Evolutionary conservation across 495 filamentous ascomycete species (phyloP).

Genomic region (Glonium stellatum): DNA sequence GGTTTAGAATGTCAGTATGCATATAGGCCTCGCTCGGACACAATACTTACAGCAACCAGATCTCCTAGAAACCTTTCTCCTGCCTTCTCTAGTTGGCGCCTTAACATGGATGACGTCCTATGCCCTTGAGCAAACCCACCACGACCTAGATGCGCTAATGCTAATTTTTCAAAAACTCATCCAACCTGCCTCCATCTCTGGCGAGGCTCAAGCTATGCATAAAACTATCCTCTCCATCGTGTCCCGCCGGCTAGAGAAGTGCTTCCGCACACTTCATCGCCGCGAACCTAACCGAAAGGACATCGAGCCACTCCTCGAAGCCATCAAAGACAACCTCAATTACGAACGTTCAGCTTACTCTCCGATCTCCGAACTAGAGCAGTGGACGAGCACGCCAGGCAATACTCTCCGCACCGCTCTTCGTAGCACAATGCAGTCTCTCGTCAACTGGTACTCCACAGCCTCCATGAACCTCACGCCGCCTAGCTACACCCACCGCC

Average conservation of each 20-base stretch:
- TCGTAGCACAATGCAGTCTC: constrained; percentile 56
- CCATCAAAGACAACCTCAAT: constrained; percentile 61
- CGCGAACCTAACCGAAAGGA: constrained; percentile 60
- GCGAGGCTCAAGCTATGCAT: constrained; percentile 76
- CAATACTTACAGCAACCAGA: constrained; percentile 40
- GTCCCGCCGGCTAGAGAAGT: constrained; percentile 66
- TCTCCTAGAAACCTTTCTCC: constrained; percentile 79
- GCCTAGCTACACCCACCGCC: constrained; percentile 71
- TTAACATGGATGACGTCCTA: constrained; percentile 73
- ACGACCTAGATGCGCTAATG: constrained; percentile 55
- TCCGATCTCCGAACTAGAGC: constrained; percentile 65
- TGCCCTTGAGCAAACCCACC: constrained; percentile 59
- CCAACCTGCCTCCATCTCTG: constrained; percentile 65
- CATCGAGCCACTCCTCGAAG: constrained; percentile 62
- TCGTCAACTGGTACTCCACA: constrained; percentile 66
- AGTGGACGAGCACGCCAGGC: constrained; percentile 57
- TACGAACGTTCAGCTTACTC: constrained; percentile 59
- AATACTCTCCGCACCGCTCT: constrained; percentile 59
- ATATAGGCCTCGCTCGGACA: too few species aligned
- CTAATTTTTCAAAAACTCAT: constrained; percentile 72
- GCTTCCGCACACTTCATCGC: constrained; percentile 64
- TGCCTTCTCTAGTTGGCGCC: constrained; percentile 78
- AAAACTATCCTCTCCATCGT: constrained; percentile 75
- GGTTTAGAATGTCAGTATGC: constrained; percentile 73
- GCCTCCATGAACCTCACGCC: constrained; percentile 56